Evolutionary conservation across 1,139 yeast genomes (phyloP), one percentile per base, ranked within the genome.

Genomic region (Saccharomyces hybrid): DNA sequence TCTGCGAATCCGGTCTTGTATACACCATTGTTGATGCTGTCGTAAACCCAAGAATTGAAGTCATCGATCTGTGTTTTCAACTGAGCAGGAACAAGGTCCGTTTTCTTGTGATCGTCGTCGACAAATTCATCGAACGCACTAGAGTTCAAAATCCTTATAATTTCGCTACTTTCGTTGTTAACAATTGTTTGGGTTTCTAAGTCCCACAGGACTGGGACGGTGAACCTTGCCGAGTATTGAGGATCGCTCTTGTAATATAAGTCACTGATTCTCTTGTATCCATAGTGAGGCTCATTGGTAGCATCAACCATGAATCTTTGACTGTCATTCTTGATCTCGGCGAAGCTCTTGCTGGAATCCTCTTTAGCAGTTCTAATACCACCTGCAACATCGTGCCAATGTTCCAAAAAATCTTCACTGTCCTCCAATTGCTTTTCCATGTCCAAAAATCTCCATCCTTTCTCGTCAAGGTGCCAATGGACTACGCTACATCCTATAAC

Each of bases 171-270:
- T 72, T 91, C 98, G 69, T 91, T 91, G 75, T 81, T 88, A 56
- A 91, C 98, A 69, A 91, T 87, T 2, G 96, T 87, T 56, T 81
- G 74, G 44, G 79, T 78, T 71, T 90, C 84, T 66, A 80, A 86
- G 70, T 91, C 98, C 95, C 96, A 91, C 63, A 91, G 76, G 1
- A 90, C 87, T 1, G 98, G 98, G 44, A 91, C 98, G 1, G 98
- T 91, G 69, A 81, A 87, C 59, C 97, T 78, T 3, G 95, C 96
- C 20, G 70, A 74, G 70, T 89, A 91, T 41, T 85, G 79, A 3
- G 93, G 85, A 54, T 88, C 76, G 13, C 88, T 89, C 70, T 83
- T 84, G 70, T 74, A 83, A 70, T 91, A 91, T 46, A 91, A 66
- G 60, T 91, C 86, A 48, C 84, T 78, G 54, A 91, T 63, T 62